Evolutionary conservation across 1,139 yeast genomes (phyloP).

Genomic region (Saccharomyces uvarum): DNA sequence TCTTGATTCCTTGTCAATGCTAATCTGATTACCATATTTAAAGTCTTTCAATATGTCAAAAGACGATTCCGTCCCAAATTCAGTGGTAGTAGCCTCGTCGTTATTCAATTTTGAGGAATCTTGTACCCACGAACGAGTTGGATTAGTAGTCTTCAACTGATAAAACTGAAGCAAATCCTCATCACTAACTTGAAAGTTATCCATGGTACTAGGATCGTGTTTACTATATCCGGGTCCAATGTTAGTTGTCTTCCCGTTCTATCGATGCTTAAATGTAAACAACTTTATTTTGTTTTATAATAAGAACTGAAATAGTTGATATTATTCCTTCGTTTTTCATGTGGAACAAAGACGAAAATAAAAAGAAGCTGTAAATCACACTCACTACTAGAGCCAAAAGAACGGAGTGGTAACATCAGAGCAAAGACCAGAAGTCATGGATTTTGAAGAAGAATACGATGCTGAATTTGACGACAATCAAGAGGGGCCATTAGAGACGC

Average conservation of each 20-base stretch:
- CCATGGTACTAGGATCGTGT: not conserved
- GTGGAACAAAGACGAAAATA: conserved; percentile 37
- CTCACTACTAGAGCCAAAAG: conserved; percentile 37
- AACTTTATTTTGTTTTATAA: not conserved
- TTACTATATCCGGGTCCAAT: conserved; percentile 33
- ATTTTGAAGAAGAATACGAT: conserved; percentile 35
- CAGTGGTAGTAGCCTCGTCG: not conserved
- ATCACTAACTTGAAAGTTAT: conserved; percentile 22
- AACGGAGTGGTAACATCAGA: conserved; percentile 5
- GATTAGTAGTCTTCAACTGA: conserved; percentile 36
- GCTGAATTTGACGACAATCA: conserved; percentile 38
- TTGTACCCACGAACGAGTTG: conserved; percentile 33
- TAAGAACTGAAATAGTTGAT: not conserved
- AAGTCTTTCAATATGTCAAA: conserved; percentile 33
- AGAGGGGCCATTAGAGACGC: conserved; percentile 31
- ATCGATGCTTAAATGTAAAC: not conserved
- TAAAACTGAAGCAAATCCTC: conserved; percentile 36
- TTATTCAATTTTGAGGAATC: conserved; percentile 30
- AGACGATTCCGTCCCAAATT: conserved; percentile 13
- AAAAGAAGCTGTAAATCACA: conserved; percentile 47
- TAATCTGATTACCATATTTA: conserved; percentile 21
- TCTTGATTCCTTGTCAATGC: conserved; percentile 19
- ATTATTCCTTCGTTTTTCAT: not conserved
- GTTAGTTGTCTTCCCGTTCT: not conserved
- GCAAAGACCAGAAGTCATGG: conserved; percentile 16